These are phyloP conservation scores for Solanum sparsipilum DNA, from an alignment of 257 asterid genomes.

Conservation along the genomic window DNA sequence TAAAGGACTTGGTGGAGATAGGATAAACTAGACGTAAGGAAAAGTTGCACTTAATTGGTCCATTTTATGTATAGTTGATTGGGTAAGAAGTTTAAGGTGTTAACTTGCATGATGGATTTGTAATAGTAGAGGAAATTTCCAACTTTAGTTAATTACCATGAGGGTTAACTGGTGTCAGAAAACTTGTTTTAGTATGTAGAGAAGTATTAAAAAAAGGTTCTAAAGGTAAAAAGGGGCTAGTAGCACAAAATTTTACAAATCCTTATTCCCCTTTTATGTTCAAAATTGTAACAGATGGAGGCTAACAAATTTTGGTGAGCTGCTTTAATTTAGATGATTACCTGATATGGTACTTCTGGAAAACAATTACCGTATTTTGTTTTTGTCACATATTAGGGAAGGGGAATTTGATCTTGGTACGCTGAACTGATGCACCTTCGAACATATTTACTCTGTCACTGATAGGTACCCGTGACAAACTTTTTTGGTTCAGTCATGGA, in stretches of 20 bases:
- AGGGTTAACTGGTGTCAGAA: background rate
- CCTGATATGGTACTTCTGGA: background rate
- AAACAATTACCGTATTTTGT: background rate
- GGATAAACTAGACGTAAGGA: background rate
- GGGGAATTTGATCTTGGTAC: background rate
- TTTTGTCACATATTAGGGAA: background rate
- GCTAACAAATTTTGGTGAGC: background rate
- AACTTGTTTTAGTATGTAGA: background rate
- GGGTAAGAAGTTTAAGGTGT: background rate
- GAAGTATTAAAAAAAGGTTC: background rate
- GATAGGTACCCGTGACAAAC: conserved; percentile 86
- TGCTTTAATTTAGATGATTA: background rate
- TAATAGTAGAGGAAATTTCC: background rate
- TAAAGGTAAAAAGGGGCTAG: background rate
- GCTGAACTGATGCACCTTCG: background rate
- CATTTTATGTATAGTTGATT: background rate
- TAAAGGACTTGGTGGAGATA: background rate
- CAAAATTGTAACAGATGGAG: background rate
- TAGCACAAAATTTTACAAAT: background rate
- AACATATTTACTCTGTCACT: background rate
- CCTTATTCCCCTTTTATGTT: background rate
- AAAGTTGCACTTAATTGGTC: background rate
- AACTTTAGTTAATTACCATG: background rate
- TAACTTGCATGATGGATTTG: background rate
- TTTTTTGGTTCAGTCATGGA: conserved; percentile 97